Base-by-base conservation (phyloP, 192 early-diverging fungal genomes). In the Coemansia sp. region DNA sequence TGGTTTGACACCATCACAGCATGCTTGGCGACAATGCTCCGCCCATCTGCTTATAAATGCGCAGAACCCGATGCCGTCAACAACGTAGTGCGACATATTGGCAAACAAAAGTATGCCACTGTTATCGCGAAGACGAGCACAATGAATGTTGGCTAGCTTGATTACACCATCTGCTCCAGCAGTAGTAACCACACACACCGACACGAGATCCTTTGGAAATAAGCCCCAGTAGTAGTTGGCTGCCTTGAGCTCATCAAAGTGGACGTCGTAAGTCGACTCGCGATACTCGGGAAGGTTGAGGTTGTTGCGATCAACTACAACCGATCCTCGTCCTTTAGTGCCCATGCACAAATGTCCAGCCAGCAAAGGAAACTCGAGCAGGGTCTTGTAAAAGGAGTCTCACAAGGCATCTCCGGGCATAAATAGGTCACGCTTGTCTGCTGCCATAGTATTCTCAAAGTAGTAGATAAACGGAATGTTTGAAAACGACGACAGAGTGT, bases 221-320 rank as follows among this genome's bases (percentile, higher is more conserved):
- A 72, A 22, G 27, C 38, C 29, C 67, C 72, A 74, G 63, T 46
- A 15, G 41, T 66, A 78, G 3, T n/a, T 38, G 16, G 52, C 51
- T 16, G 51, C 55, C 47, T 70, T 33, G 5, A 78, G 43, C 2
- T 73, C 40, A 22, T 24, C 18, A 27, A 66, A 78, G 41, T 73
- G 67, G 13, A 63, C 34, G 6, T 63, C 20, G 61, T 65, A 67
- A 1, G 55, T 12, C 13, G 68, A 47, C 60, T 79, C 77, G 4
- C 44, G 22, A 52, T 79, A 79, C 41, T 70, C 72, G 31, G 72
- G 77, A 63, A 79, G 67, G 43, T 78, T 78, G 12, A 78, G 27
- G 31, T 73, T 42, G 47, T 24, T 27, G 16, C 31, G n/a, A 33
- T 73, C 64, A 3, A 73, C 63, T 15, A 49, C 34, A 47, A 78